These are phyloP conservation scores for Coniochaeta prunicola DNA, from an alignment of 2,329 filamentous ascomycete species.

Conservation along the genomic window DNA sequence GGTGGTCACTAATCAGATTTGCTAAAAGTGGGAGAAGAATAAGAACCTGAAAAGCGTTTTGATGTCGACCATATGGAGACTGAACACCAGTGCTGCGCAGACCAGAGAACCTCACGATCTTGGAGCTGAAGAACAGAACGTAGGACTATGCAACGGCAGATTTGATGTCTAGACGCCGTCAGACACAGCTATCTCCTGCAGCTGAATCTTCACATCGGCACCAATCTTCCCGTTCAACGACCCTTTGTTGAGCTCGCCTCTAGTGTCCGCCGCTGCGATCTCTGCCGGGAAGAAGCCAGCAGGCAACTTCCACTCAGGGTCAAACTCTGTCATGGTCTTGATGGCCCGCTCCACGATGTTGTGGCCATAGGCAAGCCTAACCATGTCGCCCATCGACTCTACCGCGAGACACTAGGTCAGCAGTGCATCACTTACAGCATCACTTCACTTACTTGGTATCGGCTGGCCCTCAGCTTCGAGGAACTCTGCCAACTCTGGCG, in stretches of 20 bases:
- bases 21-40: background rate
- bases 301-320: background rate
- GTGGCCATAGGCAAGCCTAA: background rate
- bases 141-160: too few relatives aligned
- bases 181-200: background rate
- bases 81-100: too few relatives aligned
- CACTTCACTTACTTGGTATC: background rate
- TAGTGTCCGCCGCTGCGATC: background rate
- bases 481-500: background rate
- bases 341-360: background rate
- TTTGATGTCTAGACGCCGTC: background rate
- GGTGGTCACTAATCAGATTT: background rate
- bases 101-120: too few relatives aligned
- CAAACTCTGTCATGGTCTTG: background rate
- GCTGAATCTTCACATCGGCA: background rate
- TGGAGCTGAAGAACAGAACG: too few relatives aligned
- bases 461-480: background rate
- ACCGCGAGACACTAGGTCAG: background rate
- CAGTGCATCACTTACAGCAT: background rate
- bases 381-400: background rate
- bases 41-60: background rate
- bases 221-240: background rate
- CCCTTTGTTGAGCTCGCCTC: background rate
- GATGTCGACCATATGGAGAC: background rate
- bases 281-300: background rate